Base-by-base conservation (phyloP, 1,139 yeast species). In the Magnusiomyces suaveolens region DNA sequence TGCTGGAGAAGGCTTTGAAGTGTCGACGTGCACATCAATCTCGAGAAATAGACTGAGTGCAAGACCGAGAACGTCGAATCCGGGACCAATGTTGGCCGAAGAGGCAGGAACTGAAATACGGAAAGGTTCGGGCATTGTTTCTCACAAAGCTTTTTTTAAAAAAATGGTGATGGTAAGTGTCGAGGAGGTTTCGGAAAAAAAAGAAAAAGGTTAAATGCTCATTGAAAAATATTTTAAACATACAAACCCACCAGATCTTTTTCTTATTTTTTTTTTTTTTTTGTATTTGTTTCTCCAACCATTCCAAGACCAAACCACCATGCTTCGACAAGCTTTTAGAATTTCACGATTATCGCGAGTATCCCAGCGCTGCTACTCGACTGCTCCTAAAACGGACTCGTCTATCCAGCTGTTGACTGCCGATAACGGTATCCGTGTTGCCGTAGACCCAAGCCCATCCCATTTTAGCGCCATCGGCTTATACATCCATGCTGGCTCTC, bases 61-160 rank as follows among this genome's bases (percentile, higher is more conserved):
- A 52, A 92, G 82, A 21, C 98, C 98, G 53, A 92, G 75, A 3
- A 92, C 98, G 70, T 92, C 98, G 67, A 90, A 92, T 1, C 98
- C 98, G 1, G 98, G 98, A 8, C 98, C 98, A 54, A 92, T 90
- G 67, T 92, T 92, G 64, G 98, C 98, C 51, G 96, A 87, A 1
- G 97, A 90, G 1, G 97, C 97, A 1, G 98, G 98, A 18, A 92
- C 96, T 56, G 79, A 81, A 64, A 90, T 80, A 24, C 60, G 53
- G 57, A 68, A 69, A 24, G 57, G 41, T 54, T 52, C 18, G 3
- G 43, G 29, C 50, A 48, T 46, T 39, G n/a, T 39, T 8, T 8
- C 8, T 8, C 8, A 10, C 8, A 10, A 10, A 10, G 21, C n/a
- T 8, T 8, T 14, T 6, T 10, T 14, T 6, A 39, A 8, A 14